These are phyloP conservation scores for Solanum corneliomulleri DNA, from an alignment of 257 asterid genomes.

Conservation along the genomic window DNA sequence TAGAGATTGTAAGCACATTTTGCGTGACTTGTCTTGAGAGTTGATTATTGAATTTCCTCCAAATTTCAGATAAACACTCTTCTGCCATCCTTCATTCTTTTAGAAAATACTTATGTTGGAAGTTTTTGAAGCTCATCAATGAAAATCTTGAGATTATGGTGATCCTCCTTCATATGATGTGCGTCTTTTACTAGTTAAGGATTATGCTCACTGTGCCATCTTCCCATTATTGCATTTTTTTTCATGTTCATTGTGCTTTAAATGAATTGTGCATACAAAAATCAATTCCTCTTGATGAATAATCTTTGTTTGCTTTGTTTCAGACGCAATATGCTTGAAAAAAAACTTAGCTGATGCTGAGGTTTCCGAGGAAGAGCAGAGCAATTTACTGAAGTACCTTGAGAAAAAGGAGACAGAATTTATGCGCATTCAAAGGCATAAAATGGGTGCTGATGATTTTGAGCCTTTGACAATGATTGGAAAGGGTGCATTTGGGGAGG, in stretches of 20 bases:
- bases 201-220: not conserved
- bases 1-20: not conserved
- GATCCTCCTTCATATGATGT: not conserved
- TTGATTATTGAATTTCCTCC: not conserved
- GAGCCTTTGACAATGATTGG: conserved; percentile 95
- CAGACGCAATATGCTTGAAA: conserved; percentile 82
- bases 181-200: not conserved
- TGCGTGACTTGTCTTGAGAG: not conserved
- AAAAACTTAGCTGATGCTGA: conserved; percentile 89
- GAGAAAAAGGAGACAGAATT: conserved; percentile 92
- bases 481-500: conserved; percentile 99
- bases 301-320: conserved; percentile 5
- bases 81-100: not conserved
- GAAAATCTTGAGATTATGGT: not conserved
- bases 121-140: not conserved
- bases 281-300: not conserved
- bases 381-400: conserved; percentile 59
- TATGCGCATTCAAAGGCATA: conserved; percentile 98
- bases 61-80: not conserved
- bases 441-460: conserved; percentile 96
- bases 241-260: not conserved
- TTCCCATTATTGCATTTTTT: not conserved
- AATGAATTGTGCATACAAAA: not conserved
- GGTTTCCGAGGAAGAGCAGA: conserved; percentile 87
- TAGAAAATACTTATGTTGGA: not conserved